Base-by-base conservation (phyloP, 305 asterid species). In the Solanum hybrid region DNA sequence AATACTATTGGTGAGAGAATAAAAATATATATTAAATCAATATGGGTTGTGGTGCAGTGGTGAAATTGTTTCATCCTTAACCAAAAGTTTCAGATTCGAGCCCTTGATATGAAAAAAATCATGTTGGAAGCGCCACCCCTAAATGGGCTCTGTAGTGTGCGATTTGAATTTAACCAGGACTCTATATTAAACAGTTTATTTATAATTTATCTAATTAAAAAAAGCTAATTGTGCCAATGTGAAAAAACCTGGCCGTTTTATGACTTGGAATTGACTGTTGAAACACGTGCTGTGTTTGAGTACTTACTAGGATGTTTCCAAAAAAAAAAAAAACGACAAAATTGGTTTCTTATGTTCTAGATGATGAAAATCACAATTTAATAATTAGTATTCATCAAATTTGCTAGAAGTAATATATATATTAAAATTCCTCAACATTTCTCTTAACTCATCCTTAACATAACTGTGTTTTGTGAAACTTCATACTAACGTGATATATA, bases 51-150 rank as follows among this genome's bases (percentile, higher is more conserved):
- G 22, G 0, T 45, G 2, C 6, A 45, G 0, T 45, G 2, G 1
- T 45, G 7, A 0, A 45, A 5, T 0, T 45, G 1, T 14, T 45
- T 14, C 45, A 38, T 0, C 22, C 2, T 45, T 45, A 13, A 45
- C 0, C 19, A 45, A 14, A 13, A 0, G 2, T 4, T 6, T 45
- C 19, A 5, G 1, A 0, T 45, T 45, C 0, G 2, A 45, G 1
- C 0, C 45, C 5, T 38, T 4, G 0, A 1, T 45, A 45, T 45
- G 0, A 0, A 45, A 1, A 45, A 45, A 4, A 14, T 45, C 0
- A 45, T 45, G 1, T 45, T 14, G 7, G 2, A 2, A 45, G 22
- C 7, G 19, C 3, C 19, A 45, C 15, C 7, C 2, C 7, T 45
- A 0, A 45, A 45, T 45, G 19, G 0, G 6, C 1, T 45, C 19